These are phyloP conservation scores for Cyberlindnera maritima DNA, from an alignment of 805 yeast genomes.

Conservation along the genomic window DNA sequence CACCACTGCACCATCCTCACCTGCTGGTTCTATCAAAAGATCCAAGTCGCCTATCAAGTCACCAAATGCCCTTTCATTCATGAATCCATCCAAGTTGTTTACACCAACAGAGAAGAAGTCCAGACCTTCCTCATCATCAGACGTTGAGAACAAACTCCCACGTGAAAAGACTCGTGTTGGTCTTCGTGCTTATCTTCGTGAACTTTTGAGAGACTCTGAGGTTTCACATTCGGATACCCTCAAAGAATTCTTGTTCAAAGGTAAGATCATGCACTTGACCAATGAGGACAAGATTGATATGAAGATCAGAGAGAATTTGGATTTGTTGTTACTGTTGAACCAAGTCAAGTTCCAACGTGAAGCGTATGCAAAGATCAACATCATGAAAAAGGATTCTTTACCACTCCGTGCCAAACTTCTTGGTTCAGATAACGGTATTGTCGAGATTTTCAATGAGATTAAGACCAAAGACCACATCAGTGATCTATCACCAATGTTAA, in stretches of 20 bases:
- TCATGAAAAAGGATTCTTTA: conserved; percentile 54
- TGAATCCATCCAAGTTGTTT: conserved; percentile 2
- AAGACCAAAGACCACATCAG: conserved; percentile 48
- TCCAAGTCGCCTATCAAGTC: conserved; percentile 5
- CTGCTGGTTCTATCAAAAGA: not conserved
- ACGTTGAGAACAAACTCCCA: conserved; percentile 36
- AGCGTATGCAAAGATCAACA: conserved; percentile 54
- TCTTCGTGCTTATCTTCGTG: conserved; percentile 66
- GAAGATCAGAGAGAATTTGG: conserved; percentile 55
- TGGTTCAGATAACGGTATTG: conserved; percentile 51
- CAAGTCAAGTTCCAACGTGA: conserved; percentile 73
- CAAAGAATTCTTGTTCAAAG: conserved; percentile 48
- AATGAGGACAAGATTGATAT: conserved; percentile 53
- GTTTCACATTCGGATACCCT: conserved; percentile 52
- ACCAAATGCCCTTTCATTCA: too few relatives aligned
- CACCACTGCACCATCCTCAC: conserved; percentile 3
- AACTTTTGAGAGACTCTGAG: conserved; percentile 51
- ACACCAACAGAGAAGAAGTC: conserved; percentile 2
- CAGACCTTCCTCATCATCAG: not conserved
- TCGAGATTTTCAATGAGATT: conserved; percentile 63
- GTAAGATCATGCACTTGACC: conserved; percentile 37
- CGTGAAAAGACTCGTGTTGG: conserved; percentile 79
- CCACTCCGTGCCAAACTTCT: conserved; percentile 56
- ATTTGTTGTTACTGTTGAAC: conserved; percentile 54
- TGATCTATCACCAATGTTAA: conserved; percentile 64